Conservation (phyloP, 1,284 basidiomycete species). For the Pterulicium gracile region DNA sequence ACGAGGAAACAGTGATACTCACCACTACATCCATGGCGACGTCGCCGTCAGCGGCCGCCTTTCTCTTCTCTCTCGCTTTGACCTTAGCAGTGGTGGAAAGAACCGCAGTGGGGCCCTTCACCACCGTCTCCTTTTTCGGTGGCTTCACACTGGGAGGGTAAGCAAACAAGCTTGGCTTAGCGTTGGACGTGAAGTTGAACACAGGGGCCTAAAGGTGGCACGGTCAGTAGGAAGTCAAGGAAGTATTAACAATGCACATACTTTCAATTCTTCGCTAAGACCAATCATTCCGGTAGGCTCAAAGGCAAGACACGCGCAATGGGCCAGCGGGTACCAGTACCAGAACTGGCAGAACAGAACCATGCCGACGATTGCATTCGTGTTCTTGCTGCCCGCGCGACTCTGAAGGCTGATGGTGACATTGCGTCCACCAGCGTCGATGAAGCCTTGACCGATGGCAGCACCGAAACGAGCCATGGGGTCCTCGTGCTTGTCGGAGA, state of each 20-base stretch:
- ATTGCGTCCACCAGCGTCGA: slow-evolving; percentile 93
- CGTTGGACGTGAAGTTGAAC: slow-evolving; percentile 85
- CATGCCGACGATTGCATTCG: slow-evolving; percentile 91
- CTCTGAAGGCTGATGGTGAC: slow-evolving; percentile 89
- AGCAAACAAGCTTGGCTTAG: slow-evolving; percentile 79
- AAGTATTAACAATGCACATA: slow-evolving; percentile 20
- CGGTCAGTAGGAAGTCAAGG: slow-evolving; percentile 1
- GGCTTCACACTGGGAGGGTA: slow-evolving; percentile 81
- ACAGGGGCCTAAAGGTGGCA: slow-evolving; percentile 57
- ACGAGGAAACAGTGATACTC: slow-evolving; percentile 9
- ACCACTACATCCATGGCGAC: slow-evolving; percentile 68
- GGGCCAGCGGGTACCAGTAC: slow-evolving; percentile 99
- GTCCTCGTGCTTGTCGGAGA: slow-evolving; percentile 93
- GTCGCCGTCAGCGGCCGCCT: slow-evolving; percentile 71
- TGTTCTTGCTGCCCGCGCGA: slow-evolving; percentile 83
- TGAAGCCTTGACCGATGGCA: slow-evolving; percentile 87
- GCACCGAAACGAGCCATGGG: slow-evolving; percentile 96
- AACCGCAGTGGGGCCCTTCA: slow-evolving; percentile 87
- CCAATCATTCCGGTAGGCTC: slow-evolving; percentile 92
- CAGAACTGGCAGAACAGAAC: slow-evolving; percentile 95
- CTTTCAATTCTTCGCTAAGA: slow-evolving; percentile 75
- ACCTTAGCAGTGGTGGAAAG: slow-evolving; percentile 92
- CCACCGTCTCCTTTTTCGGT: slow-evolving; percentile 82
- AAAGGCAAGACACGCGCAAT: slow-evolving; percentile 85
- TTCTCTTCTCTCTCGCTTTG: slow-evolving; percentile 85